These are phyloP conservation scores for Aspergillus fijiensis DNA, from an alignment of 2,329 filamentous ascomycete species.

Conservation along the genomic window DNA sequence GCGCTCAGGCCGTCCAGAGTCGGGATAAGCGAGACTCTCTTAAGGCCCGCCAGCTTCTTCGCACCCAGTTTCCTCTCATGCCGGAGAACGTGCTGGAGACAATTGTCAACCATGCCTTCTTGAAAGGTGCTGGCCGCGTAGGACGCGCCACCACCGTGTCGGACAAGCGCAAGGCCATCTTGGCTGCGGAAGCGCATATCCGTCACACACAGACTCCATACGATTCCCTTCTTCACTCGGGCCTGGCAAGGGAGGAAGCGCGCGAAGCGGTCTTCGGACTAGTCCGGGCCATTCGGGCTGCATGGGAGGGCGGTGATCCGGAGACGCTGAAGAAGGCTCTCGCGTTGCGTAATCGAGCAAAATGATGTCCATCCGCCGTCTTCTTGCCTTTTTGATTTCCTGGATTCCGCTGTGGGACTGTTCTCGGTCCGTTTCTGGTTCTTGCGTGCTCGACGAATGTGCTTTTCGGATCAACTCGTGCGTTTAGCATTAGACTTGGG, in stretches of 20 bases:
- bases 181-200: conserved; percentile 48
- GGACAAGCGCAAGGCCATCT: conserved; percentile 35
- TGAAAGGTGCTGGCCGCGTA: conserved; percentile 43
- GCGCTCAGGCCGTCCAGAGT: conserved; percentile 40
- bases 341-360: conserved; percentile 13
- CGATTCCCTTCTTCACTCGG: conserved; percentile 33
- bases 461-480: background rate
- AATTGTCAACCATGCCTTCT: conserved; percentile 41
- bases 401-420: too few species aligned
- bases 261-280: conserved; percentile 32
- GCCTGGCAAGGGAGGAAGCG: conserved; percentile 28
- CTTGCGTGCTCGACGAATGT: background rate
- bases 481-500: background rate
- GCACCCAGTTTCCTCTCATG: conserved; percentile 40
- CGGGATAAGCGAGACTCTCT: conserved; percentile 35
- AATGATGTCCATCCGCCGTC: background rate
- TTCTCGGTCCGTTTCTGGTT: background rate
- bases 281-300: conserved; percentile 29
- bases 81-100: conserved; percentile 31
- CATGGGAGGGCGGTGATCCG: conserved; percentile 31
- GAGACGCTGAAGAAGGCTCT: conserved; percentile 5
- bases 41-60: conserved; percentile 29
- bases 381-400: too few species aligned
- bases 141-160: conserved; percentile 35
- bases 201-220: conserved; percentile 45